Evolutionary conservation across 1,284 basidiomycete species (phyloP).

Genomic region (Marasmius fiardii): DNA sequence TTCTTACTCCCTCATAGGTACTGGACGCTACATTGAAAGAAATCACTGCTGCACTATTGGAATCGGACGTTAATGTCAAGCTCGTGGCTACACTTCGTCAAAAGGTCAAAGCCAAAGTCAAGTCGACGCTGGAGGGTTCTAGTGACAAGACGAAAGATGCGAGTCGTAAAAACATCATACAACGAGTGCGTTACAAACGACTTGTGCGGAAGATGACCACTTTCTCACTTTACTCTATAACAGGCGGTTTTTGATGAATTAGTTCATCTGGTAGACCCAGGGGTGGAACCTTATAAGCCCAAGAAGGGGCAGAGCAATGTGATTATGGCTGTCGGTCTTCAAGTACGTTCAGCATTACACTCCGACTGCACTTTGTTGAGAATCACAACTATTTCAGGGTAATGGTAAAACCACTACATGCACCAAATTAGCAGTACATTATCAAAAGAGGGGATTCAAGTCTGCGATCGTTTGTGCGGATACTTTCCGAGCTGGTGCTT

Average conservation of each 20-base stretch:
- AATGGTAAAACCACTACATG: slow-evolving; percentile 99
- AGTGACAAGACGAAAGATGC: slow-evolving; percentile 75
- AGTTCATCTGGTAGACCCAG: slow-evolving; percentile 92
- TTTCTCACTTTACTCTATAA: slow-evolving; percentile 7
- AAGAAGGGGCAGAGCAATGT: slow-evolving; percentile 95
- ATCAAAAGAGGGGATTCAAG: slow-evolving; percentile 96
- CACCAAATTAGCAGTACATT: slow-evolving; percentile 96
- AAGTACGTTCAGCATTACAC: slow-evolving; percentile 46
- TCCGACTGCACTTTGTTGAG: neutral
- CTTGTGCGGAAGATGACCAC: neutral
- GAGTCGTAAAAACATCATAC: slow-evolving; percentile 84
- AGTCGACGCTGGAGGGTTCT: slow-evolving; percentile 68
- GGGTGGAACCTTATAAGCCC: slow-evolving; percentile 92
- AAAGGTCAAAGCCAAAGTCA: slow-evolving; percentile 88
- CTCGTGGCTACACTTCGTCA: slow-evolving; percentile 85
- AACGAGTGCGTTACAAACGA: slow-evolving; percentile 60
- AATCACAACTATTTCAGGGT: slow-evolving; percentile 50
- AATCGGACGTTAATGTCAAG: slow-evolving; percentile 98
- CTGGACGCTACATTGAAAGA: slow-evolving; percentile 94
- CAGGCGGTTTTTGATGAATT: slow-evolving; percentile 98
- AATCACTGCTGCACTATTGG: slow-evolving; percentile 90
- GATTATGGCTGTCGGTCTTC: slow-evolving; percentile 96
- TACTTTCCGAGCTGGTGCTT: slow-evolving; percentile 99
- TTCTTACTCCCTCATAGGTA: slow-evolving; percentile 48
- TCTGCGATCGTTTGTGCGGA: slow-evolving; percentile 99